Base-by-base conservation (phyloP, 2,329 filamentous ascomycete genomes). In the Trichoderma sp. region DNA sequence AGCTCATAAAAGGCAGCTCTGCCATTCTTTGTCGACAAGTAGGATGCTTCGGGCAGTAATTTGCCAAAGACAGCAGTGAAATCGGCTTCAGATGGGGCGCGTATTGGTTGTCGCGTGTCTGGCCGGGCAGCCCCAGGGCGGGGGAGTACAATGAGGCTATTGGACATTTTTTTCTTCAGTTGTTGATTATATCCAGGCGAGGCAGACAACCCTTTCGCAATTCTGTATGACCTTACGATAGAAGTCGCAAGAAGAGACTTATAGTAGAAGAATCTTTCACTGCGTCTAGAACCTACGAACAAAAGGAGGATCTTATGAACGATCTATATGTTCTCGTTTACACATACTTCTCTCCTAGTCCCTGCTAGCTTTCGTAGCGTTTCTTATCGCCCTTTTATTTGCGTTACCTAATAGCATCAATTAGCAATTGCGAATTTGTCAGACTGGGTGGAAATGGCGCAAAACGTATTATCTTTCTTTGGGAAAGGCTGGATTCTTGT, bases 1-100 rank as follows among this genome's bases (percentile, higher is more conserved):
- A 66, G 21, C 63, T 58, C 63, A 7, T 66, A 66, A 14, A 56
- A 49, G 11, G 63, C 63, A n/a, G 16, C n/a, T 14, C 18, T 66
- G 28, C 63, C 63, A 43, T 49, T 26, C 1, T 18, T 18, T 13
- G 63, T 66, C 7, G 46, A 18, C 7, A 66, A 3, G 24, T 46
- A 66, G 7, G 51, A 49, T n/a, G 37, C 63, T 32, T 24, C 52
- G 7, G 63, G 63, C 28, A 66, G 21, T 14, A 66, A 4, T 5
- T 21, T 32, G 11, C 63, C 63, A 49, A 66, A 66, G n/a, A 39
- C 24, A 26, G 34, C 26, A 16, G 43, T n/a, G 26, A 66, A 66
- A 21, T 28, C 63, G 26, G 26, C 39, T 37, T 66, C 63, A 46
- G 52, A 26, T 58, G 63, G 63, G 21, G 52, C 63, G 5, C 37